A percentile compares a stretch with the other conserved stretches of the same genome.
phyloP scores from a whole-genome alignment of 495 filamentous ascomycete species.

The Cryomyces minteri region DNA sequence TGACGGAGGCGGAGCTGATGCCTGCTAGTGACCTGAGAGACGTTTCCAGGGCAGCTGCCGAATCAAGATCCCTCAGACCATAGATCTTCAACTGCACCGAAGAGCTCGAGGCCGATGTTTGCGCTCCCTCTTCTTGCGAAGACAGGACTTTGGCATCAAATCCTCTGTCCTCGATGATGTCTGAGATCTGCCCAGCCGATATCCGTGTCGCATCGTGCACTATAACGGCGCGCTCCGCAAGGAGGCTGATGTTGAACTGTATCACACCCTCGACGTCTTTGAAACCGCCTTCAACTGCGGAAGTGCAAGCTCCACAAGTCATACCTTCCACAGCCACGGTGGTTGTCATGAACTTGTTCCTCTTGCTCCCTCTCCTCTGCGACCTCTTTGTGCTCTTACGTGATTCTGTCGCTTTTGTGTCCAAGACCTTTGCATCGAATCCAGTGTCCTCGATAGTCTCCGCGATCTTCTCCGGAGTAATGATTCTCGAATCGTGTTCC shows the following conservation, averaged over 20 bases:
- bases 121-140: constrained; percentile 27
- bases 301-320: constrained; percentile 93
- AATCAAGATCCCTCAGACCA: constrained; percentile 50
- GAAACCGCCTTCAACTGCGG: constrained; percentile 74
- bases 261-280: constrained; percentile 52
- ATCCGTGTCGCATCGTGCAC: constrained; percentile 60
- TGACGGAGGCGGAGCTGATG: constrained; percentile 52
- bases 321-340: constrained; percentile 82
- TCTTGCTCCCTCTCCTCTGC: background rate
- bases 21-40: constrained; percentile 46
- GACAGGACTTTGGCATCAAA: constrained; percentile 78
- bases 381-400: background rate
- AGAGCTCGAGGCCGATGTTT: constrained; percentile 25
- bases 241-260: constrained; percentile 81
- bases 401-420: constrained; percentile 12
- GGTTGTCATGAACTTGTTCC: constrained; percentile 35
- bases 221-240: constrained; percentile 82
- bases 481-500: constrained; percentile 21
- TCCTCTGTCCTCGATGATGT: constrained; percentile 75
- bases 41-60: constrained; percentile 54
- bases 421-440: constrained; percentile 24
- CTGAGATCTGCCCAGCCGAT: constrained; percentile 48
- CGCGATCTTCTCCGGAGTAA: constrained; percentile 52
- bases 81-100: constrained; percentile 65
- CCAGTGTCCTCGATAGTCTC: constrained; percentile 34